Conservation (phyloP, 441 rosid genomes). For the Arabidopsis hybrid region DNA sequence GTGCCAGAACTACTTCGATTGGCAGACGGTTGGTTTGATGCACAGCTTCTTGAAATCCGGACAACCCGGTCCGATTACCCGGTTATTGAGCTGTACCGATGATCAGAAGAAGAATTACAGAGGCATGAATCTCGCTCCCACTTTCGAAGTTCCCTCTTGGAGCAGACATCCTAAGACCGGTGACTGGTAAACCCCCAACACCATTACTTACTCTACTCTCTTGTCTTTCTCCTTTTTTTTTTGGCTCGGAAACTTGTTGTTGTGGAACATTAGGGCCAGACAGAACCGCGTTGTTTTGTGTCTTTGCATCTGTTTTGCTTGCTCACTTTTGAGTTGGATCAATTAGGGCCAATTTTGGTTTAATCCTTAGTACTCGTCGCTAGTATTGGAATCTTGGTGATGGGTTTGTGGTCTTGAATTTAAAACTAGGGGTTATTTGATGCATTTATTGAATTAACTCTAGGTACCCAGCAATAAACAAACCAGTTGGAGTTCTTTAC, state of each 20-base stretch:
- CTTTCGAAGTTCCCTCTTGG: slow-evolving; percentile 92
- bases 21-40: slow-evolving; percentile 98
- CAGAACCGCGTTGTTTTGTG: too few relatives aligned
- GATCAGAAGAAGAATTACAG: slow-evolving; percentile 79
- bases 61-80: slow-evolving; percentile 93
- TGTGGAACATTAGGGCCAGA: too few relatives aligned
- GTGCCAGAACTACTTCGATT: slow-evolving; percentile 95
- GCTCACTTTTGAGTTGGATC: too few relatives aligned
- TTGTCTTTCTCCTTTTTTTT: too few relatives aligned
- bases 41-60: slow-evolving; percentile 86
- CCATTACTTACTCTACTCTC: too few relatives aligned
- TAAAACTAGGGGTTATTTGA: neutral
- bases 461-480: slow-evolving; percentile 97
- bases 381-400: too few relatives aligned
- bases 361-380: too few relatives aligned
- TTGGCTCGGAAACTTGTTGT: too few relatives aligned
- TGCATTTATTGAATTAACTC: too few relatives aligned
- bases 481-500: slow-evolving; percentile 96
- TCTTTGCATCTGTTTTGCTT: too few relatives aligned
- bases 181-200: slow-evolving; percentile 63
- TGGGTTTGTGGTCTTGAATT: too few relatives aligned
- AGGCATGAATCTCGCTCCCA: slow-evolving; percentile 95
- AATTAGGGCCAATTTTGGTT: too few relatives aligned
- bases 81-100: slow-evolving; percentile 91
- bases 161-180: slow-evolving; percentile 93